Base-by-base conservation (phyloP, 768 basidiomycete species). In the Mycena galopus region DNA sequence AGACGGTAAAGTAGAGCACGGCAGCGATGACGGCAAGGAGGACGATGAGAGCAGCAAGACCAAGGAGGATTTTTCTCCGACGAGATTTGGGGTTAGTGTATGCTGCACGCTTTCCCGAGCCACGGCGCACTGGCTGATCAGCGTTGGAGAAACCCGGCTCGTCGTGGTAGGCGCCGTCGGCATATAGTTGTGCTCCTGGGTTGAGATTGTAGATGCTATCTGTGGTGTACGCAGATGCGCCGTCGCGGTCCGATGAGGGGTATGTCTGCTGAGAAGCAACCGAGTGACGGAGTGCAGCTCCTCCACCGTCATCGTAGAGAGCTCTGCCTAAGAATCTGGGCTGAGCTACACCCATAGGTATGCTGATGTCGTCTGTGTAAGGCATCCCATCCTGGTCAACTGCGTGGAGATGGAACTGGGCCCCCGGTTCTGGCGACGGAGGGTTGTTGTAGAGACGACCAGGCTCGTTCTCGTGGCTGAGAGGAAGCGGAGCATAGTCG, bases 301-400 rank as follows among this genome's bases (percentile, higher is more conserved):
- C 81, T 77, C 44, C 77, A 59, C 79, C 84, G 14, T 88, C 87
- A 65, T 87, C 84, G 69, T 87, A 88, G 33, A 88, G 82, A 21
- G 89, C 86, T 2, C 87, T 78, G 30, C 90, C 91, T 27, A 92
- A 81, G 75, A 94, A 93, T 44, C 91, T 90, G n/a, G 92, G 91
- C 27, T 84, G 83, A 25, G 85, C 81, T 33, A 86, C 81, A 37
- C 85, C 87, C 2, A 82, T 58, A 2, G 88, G 83, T 51, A 87
- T 81, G 51, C 81, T 81, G 62, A 78, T 65, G 30, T 81, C 82
- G 69, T 85, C 85, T 2, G 79, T 77, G 50, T 75, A 75, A 6
- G 82, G 82, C 19, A 86, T 77, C 27, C 84, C 86, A 29, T 81
- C 76, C 11, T 81, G 79, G 70, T 82, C 77, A 62, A 73, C 78